These are phyloP conservation scores for Ascochyta pisi DNA, from an alignment of 2,329 filamentous ascomycete genomes.

Conservation along the genomic window DNA sequence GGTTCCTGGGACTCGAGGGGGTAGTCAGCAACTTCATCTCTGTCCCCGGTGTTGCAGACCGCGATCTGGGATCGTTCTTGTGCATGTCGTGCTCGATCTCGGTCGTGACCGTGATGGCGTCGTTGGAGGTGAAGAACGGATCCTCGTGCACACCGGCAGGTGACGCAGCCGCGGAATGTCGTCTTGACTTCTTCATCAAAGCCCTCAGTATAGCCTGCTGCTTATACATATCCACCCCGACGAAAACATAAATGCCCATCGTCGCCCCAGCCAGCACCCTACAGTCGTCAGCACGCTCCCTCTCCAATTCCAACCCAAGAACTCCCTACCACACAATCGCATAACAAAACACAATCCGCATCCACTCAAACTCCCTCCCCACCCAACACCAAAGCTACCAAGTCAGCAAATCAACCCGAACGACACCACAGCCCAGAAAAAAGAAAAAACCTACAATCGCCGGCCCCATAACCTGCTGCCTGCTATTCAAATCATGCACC, in stretches of 20 bases:
- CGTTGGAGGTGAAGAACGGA: conserved; percentile 45
- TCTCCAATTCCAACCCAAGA: background rate
- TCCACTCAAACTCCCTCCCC: conserved; percentile 68
- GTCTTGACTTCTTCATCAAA: conserved; percentile 23
- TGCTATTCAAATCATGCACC: conserved; percentile 63
- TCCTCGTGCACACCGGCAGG: background rate
- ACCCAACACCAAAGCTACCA: conserved; percentile 83
- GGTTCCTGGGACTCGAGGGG: conserved; percentile 36
- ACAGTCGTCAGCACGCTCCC: conserved; percentile 13
- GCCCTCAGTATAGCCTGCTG: conserved; percentile 64
- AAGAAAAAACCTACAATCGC: conserved; percentile 60
- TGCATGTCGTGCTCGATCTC: conserved; percentile 67
- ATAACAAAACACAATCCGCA: conserved; percentile 79
- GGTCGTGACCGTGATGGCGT: conserved; percentile 60
- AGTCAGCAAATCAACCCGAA: background rate
- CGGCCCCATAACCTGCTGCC: conserved; percentile 72
- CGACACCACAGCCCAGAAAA: background rate
- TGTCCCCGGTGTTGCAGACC: conserved; percentile 8
- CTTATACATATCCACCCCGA: conserved; percentile 71
- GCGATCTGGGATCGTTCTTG: conserved; percentile 49
- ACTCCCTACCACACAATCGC: conserved; percentile 67
- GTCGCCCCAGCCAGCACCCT: conserved; percentile 65
- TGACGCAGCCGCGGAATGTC: conserved; percentile 3
- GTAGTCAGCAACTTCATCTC: conserved; percentile 37
- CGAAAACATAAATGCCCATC: conserved; percentile 69